These are phyloP conservation scores for Phytophthora boehmeriae DNA, from an alignment of 352 stramenopile genomes.

Conservation along the genomic window DNA sequence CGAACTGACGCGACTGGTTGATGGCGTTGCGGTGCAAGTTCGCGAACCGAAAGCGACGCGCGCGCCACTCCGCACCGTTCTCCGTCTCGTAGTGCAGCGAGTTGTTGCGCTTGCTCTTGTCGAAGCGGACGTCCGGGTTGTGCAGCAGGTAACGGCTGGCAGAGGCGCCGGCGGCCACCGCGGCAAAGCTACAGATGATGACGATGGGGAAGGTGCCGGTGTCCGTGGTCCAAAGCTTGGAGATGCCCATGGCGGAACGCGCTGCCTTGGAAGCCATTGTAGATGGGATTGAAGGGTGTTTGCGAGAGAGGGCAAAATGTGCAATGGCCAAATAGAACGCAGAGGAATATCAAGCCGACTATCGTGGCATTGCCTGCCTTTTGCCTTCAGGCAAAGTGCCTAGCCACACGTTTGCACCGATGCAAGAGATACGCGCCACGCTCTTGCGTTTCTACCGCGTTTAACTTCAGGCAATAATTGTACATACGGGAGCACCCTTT, in stretches of 20 bases:
- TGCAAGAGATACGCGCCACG: conserved; percentile 14
- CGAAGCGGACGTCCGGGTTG: conserved; percentile 46
- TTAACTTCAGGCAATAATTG: conserved; percentile 19
- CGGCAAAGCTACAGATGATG: conserved; percentile 44
- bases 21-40: conserved; percentile 62
- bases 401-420: conserved; percentile 10
- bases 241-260: conserved; percentile 42
- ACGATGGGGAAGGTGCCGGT: conserved; percentile 52
- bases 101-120: conserved; percentile 47
- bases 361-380: not conserved
- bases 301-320: conserved; percentile 1
- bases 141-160: conserved; percentile 35
- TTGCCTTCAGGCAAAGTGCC: too few relatives aligned
- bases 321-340: not conserved
- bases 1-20: conserved; percentile 71
- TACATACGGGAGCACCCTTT: not conserved
- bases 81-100: conserved; percentile 40
- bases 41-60: conserved; percentile 51
- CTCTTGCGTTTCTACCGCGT: conserved; percentile 3
- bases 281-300: conserved; percentile 13
- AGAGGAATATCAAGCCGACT: not conserved
- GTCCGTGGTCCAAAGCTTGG: conserved; percentile 61
- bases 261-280: conserved; percentile 33
- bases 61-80: conserved; percentile 42
- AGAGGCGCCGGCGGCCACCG: conserved; percentile 32